Percentiles rank a stretch among this genome's conserved stretches.
These are phyloP conservation scores for Trichoderma aggressivum DNA, from an alignment of 2,329 filamentous ascomycete genomes.

Conservation along the genomic window DNA sequence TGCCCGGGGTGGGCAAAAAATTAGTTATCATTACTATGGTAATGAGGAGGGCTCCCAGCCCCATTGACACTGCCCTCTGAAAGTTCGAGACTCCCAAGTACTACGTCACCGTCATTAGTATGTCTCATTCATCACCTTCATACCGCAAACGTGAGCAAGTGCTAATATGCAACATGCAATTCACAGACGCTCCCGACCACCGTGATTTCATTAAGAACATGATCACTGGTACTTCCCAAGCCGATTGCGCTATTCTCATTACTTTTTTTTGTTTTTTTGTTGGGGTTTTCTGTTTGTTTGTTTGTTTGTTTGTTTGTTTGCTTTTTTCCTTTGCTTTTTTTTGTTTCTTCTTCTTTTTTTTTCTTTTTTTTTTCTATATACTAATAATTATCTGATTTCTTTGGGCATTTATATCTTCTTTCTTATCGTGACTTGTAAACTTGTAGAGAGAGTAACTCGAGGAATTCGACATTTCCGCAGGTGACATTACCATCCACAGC, in stretches of 20 bases:
- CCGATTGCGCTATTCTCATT: constrained; percentile 99
- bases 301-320: constrained; percentile 49
- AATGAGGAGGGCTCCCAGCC: no score
- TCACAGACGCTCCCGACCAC: constrained; percentile 88
- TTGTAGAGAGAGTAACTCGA: no score
- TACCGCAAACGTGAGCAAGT: background rate
- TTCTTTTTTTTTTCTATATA: no score
- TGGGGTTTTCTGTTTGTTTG: no score
- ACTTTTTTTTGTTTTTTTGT: constrained; percentile 47
- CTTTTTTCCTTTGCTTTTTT: constrained; percentile 41
- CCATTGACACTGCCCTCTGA: constrained; percentile 99
- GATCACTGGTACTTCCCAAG: constrained; percentile 99
- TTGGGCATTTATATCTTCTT: no score
- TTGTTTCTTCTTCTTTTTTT: no score
- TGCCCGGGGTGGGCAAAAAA: no score
- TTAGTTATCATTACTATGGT: no score
- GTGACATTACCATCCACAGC: no score
- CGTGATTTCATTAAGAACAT: constrained; percentile 99
- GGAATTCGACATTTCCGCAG: no score
- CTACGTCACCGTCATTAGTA: constrained; percentile 96
- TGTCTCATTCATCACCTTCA: constrained; percentile 32
- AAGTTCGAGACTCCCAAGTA: constrained; percentile 99
- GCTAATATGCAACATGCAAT: background rate
- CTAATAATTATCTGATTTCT: no score
- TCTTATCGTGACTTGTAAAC: no score